These are phyloP conservation scores for Trichoderma atroviride DNA, from an alignment of 2,329 filamentous ascomycete species.

Conservation along the genomic window DNA sequence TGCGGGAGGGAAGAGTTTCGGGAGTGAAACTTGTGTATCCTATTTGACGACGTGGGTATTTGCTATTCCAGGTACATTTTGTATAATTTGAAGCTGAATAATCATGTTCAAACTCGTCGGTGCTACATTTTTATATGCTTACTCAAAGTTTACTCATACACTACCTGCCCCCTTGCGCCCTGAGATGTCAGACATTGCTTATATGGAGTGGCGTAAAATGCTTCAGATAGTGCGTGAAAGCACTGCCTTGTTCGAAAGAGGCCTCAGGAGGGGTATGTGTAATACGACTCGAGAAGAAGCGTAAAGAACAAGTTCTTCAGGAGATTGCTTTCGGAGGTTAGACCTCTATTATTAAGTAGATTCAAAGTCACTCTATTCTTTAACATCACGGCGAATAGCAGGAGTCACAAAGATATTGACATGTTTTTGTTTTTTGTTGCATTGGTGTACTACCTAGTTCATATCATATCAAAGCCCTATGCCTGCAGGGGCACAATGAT, in stretches of 20 bases:
- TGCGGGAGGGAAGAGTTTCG: constrained; percentile 42
- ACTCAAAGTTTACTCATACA: not conserved
- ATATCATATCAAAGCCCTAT: not conserved
- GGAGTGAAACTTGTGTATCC: constrained; percentile 50
- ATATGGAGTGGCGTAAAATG: no score
- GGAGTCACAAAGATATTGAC: no score
- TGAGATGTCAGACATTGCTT: not conserved
- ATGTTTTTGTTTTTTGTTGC: not conserved
- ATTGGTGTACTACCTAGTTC: constrained; percentile 28
- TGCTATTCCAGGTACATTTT: not conserved
- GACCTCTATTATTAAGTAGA: not conserved
- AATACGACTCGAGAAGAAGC: not conserved
- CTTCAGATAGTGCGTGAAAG: not conserved
- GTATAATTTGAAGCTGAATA: not conserved
- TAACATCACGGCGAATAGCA: not conserved
- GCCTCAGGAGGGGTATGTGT: not conserved
- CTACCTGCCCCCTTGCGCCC: not conserved
- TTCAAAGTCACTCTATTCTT: not conserved
- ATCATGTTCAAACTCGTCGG: not conserved
- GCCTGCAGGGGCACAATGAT: not conserved
- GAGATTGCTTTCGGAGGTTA: not conserved
- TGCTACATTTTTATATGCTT: not conserved
- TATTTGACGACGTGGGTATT: not conserved
- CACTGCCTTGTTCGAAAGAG: not conserved
- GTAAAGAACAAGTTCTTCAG: not conserved